Evolutionary conservation across 352 stramenopile species (phyloP).

Genomic region (Elongisporangium anandrum): DNA sequence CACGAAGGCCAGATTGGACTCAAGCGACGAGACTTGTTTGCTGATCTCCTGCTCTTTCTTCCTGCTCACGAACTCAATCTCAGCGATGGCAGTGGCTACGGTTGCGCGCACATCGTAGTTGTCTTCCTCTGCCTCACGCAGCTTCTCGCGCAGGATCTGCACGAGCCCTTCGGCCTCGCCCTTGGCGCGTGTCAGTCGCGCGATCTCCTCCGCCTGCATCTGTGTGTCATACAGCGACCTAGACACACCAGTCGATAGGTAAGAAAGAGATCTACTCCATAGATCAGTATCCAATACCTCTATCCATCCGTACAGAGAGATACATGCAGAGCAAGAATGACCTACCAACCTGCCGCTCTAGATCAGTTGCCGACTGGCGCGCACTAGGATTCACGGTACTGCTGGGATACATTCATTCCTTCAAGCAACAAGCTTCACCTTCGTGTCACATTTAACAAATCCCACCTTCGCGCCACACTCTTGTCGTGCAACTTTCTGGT

Average conservation of each 20-base stretch:
- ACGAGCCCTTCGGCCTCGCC: constrained; percentile 49
- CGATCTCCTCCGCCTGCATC: constrained; percentile 13
- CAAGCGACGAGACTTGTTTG: constrained; percentile 37
- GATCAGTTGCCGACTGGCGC: background rate
- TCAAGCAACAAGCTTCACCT: background rate
- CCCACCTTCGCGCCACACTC: background rate
- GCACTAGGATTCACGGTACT: no score
- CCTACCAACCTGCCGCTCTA: background rate
- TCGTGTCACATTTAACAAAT: no score
- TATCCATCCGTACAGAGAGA: background rate
- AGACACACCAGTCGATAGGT: background rate
- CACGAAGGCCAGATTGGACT: constrained; percentile 55
- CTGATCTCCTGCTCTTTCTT: constrained; percentile 39
- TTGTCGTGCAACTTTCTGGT: constrained; percentile 5
- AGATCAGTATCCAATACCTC: no score
- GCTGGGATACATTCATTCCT: background rate
- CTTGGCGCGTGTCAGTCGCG: constrained; percentile 42
- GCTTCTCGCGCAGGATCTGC: constrained; percentile 40
- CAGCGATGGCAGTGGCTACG: constrained; percentile 46
- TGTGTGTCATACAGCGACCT: background rate
- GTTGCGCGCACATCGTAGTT: constrained; percentile 59
- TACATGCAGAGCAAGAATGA: background rate
- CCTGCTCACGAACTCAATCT: constrained; percentile 35
- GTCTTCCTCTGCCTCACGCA: constrained; percentile 47
- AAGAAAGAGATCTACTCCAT: background rate